Evolutionary conservation across 2,329 filamentous ascomycete genomes (phyloP), one percentile per base, ranked within the genome.

Genomic region (Fusarium subglutinans): DNA sequence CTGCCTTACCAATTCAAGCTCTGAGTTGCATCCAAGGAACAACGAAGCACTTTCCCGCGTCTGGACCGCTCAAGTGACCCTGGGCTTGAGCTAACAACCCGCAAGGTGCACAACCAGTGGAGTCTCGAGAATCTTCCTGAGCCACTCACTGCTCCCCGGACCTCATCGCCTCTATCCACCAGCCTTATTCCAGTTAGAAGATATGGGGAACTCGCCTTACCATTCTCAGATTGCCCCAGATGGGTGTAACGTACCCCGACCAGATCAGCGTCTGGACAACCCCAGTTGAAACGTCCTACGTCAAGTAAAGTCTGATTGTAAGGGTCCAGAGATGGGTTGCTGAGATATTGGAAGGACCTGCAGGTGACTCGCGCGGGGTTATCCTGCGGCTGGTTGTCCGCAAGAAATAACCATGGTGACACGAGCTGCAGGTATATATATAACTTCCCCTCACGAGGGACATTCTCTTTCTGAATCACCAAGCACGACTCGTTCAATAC

Each of bases 281-380:
- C 65, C 66, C 35, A 7, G 43, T 38, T 69, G 66, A 69, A 69
- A 64, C 65, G 33, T 40, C n/a, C 41, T 48, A n/a, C 17, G 24
- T n/a, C 41, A 33, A 54, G 22, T 28, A 33, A 26, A 30, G 28
- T 44, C 30, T 37, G 30, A 22, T 40, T 12, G 30, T 22, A 51
- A 37, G 59, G 66, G 53, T 66, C 47, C 33, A 35, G 20, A 40
- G 35, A 44, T 14, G 37, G 24, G 44, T n/a, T 47, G 43, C 28
- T 47, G 12, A 40, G 37, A 50, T 50, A 22, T 37, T 47, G 18
- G 30, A 45, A 53, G 59, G 37, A 43, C 45, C 35, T 65, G 45
- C 35, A 40, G 45, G 40, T 41, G 47, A 44, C 66, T 43, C 28
- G 41, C 17, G 22, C 33, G 20, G 56, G 59, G 67, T 35, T 24